These are phyloP conservation scores for Grosmannia huntii DNA, from an alignment of 2,329 filamentous ascomycete genomes.

Conservation along the genomic window DNA sequence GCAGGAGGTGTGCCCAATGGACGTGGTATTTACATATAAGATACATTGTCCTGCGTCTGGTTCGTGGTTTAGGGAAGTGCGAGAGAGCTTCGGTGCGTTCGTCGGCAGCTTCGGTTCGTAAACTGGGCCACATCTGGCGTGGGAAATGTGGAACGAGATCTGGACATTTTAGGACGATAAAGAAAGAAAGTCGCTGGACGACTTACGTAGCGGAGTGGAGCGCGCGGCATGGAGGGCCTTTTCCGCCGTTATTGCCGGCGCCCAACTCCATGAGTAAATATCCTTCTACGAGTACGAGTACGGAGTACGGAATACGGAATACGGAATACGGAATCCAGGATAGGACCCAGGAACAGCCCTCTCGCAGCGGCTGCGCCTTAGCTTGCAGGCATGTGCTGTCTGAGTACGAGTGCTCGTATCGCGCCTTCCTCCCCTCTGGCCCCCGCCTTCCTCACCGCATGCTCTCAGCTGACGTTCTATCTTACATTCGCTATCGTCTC, in stretches of 20 bases:
- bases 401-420: background rate
- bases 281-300: too few relatives aligned
- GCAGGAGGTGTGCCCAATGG: background rate
- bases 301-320: too few relatives aligned
- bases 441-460: background rate
- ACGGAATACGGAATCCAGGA: too few relatives aligned
- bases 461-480: background rate
- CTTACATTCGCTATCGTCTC: too few relatives aligned
- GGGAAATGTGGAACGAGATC: background rate
- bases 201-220: background rate
- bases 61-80: too few relatives aligned
- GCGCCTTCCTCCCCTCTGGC: background rate
- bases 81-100: background rate
- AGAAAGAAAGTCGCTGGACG: too few relatives aligned
- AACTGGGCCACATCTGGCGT: background rate
- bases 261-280: background rate
- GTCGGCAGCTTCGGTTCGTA: background rate
- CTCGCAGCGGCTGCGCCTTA: too few relatives aligned
- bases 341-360: too few relatives aligned
- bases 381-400: too few relatives aligned
- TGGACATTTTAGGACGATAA: background rate
- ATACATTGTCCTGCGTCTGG: too few relatives aligned
- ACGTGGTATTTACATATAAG: background rate
- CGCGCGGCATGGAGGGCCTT: background rate
- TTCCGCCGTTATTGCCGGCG: background rate